Evolutionary conservation across 2,329 filamentous ascomycete genomes (phyloP).

Genomic region (Lithohypha guttulata): DNA sequence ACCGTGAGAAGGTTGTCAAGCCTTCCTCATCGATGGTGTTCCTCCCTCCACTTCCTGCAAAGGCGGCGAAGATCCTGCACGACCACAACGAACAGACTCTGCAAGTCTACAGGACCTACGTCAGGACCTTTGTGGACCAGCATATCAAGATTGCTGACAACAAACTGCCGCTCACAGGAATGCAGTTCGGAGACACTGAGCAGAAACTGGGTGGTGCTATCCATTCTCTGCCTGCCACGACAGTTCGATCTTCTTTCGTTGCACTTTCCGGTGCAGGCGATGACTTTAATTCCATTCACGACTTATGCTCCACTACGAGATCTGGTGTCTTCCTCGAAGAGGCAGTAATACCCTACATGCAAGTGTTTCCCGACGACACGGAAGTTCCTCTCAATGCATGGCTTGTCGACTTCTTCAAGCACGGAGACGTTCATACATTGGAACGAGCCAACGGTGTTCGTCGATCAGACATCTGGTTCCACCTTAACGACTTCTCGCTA

Average conservation of each 20-base stretch:
- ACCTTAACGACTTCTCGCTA: slow-evolving; percentile 56
- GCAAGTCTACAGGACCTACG: slow-evolving; percentile 56
- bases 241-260: slow-evolving; percentile 56
- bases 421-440: slow-evolving; percentile 53
- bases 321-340: slow-evolving; percentile 64
- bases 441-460: slow-evolving; percentile 56
- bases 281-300: slow-evolving; percentile 51
- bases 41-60: slow-evolving; percentile 51
- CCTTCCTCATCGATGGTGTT: slow-evolving; percentile 54
- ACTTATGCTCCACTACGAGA: slow-evolving; percentile 56
- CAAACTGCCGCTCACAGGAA: slow-evolving; percentile 47
- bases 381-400: slow-evolving; percentile 33
- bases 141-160: slow-evolving; percentile 47
- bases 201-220: slow-evolving; percentile 10
- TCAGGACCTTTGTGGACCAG: slow-evolving; percentile 57
- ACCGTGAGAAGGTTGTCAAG: slow-evolving; percentile 40
- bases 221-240: slow-evolving; percentile 25
- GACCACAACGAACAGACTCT: slow-evolving; percentile 57
- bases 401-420: slow-evolving; percentile 65
- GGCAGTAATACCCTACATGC: slow-evolving; percentile 58
- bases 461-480: slow-evolving; percentile 59
- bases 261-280: slow-evolving; percentile 60
- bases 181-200: slow-evolving; percentile 32
- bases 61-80: slow-evolving; percentile 46
- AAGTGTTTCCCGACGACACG: slow-evolving; percentile 44